Conservation (phyloP, 768 basidiomycete species). For the Mycena metata region DNA sequence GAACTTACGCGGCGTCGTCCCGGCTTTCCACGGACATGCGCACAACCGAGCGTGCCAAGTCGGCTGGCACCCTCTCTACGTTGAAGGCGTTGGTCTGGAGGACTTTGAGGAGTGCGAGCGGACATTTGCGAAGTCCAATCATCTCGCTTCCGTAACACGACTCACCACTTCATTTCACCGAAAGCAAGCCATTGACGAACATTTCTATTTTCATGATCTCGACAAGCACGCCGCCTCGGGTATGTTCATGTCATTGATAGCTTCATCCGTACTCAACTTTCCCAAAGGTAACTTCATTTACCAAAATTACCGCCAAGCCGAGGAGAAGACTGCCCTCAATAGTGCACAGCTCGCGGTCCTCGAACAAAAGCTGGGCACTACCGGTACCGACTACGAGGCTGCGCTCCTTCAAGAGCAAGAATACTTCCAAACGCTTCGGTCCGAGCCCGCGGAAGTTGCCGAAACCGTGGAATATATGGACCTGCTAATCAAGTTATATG, state of each 20-base stretch:
- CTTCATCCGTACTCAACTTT: not conserved
- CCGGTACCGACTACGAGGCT: not conserved
- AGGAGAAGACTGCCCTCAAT: constrained; percentile 20
- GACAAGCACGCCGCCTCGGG: not conserved
- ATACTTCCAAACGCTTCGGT: no score
- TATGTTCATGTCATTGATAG: not conserved
- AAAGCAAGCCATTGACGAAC: constrained; percentile 8
- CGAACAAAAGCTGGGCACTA: not conserved
- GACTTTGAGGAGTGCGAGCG: constrained; percentile 39
- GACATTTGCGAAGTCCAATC: constrained; percentile 46
- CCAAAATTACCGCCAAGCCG: constrained; percentile 38
- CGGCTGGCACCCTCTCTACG: constrained; percentile 39
- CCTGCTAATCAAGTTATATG: no score
- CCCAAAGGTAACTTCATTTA: constrained; percentile 3
- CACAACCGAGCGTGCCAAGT: constrained; percentile 47
- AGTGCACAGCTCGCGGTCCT: not conserved
- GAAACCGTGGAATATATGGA: no score
- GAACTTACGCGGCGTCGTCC: constrained; percentile 32
- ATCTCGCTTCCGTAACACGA: constrained; percentile 40
- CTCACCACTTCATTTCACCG: constrained; percentile 41
- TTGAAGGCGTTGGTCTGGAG: not conserved
- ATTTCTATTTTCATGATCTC: not conserved
- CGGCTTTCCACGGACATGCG: constrained; percentile 33
- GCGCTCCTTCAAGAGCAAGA: no score
- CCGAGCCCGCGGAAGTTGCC: no score